phyloP scores from a whole-genome alignment of 805 yeast species.

The Candida montana region DNA sequence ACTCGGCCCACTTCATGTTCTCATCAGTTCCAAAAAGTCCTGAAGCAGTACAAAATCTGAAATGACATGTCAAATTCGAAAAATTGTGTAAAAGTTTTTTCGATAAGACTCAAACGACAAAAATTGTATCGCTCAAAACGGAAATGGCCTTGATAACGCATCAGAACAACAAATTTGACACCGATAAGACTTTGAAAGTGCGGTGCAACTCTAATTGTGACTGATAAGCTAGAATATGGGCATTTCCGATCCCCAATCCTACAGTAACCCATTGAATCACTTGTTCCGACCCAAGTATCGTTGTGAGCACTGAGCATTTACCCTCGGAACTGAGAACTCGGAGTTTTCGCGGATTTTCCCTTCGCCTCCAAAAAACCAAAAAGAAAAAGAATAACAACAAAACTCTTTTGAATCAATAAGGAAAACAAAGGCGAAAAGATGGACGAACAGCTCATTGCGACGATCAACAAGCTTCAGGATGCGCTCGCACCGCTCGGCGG shows the following conservation, averaged over 20 bases:
- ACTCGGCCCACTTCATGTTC: no score
- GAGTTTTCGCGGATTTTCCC: neutral
- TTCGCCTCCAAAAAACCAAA: slow-evolving; percentile 2
- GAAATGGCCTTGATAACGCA: neutral
- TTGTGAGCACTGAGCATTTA: neutral
- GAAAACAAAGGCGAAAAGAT: no score
- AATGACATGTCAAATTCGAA: no score
- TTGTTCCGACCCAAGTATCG: neutral
- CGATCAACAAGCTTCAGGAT: slow-evolving; percentile 78
- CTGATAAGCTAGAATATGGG: no score
- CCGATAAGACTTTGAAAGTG: neutral
- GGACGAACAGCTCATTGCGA: slow-evolving; percentile 72
- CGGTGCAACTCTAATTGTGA: no score
- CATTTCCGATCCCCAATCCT: no score
- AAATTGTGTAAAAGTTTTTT: no score
- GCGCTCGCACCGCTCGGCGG: slow-evolving; percentile 87
- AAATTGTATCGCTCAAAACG: neutral
- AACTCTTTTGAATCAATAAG: no score
- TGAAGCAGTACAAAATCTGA: no score
- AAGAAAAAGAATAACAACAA: neutral
- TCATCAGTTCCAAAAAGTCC: no score
- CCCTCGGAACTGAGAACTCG: neutral
- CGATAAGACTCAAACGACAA: neutral
- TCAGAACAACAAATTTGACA: neutral
- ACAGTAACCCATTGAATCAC: no score